Conservation (phyloP, 768 basidiomycete genomes). For the Tricholoma saponaceum region DNA sequence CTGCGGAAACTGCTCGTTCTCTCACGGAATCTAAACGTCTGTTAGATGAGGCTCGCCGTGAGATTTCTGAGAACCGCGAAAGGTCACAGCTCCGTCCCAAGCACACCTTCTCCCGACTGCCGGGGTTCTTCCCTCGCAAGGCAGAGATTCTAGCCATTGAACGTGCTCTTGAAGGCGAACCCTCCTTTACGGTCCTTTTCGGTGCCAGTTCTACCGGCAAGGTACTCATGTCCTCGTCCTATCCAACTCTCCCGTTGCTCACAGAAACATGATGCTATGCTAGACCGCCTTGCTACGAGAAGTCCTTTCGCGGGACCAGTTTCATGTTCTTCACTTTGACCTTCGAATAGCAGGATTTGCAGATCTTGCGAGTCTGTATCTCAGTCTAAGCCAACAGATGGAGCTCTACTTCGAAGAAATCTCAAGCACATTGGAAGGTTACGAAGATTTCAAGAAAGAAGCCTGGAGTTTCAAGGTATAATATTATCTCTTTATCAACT, state of each 20-base stretch:
- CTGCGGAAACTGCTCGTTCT: constrained; percentile 73
- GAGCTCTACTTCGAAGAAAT: constrained; percentile 74
- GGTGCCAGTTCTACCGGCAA: constrained; percentile 83
- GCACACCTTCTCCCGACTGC: constrained; percentile 76
- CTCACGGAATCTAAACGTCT: constrained; percentile 74
- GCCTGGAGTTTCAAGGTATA: constrained; percentile 75
- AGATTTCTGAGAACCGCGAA: constrained; percentile 67
- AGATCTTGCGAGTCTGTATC: constrained; percentile 73
- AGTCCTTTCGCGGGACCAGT: constrained; percentile 61
- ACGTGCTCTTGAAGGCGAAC: constrained; percentile 62
- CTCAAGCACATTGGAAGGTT: constrained; percentile 53
- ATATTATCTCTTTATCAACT: constrained; percentile 2
- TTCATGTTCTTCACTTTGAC: constrained; percentile 82
- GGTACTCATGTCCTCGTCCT: constrained; percentile 29
- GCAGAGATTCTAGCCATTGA: constrained; percentile 65
- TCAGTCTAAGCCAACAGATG: constrained; percentile 75
- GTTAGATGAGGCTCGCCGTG: constrained; percentile 73
- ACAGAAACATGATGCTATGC: constrained; percentile 1
- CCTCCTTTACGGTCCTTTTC: constrained; percentile 76
- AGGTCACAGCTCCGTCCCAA: constrained; percentile 62
- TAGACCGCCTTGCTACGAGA: constrained; percentile 79
- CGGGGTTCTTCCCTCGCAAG: constrained; percentile 68
- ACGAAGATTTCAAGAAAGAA: constrained; percentile 70
- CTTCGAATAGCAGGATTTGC: constrained; percentile 82
- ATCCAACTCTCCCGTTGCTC: not conserved